Base-by-base conservation (phyloP, 177 flowering plant genomes). In the Telopea speciosissima region DNA sequence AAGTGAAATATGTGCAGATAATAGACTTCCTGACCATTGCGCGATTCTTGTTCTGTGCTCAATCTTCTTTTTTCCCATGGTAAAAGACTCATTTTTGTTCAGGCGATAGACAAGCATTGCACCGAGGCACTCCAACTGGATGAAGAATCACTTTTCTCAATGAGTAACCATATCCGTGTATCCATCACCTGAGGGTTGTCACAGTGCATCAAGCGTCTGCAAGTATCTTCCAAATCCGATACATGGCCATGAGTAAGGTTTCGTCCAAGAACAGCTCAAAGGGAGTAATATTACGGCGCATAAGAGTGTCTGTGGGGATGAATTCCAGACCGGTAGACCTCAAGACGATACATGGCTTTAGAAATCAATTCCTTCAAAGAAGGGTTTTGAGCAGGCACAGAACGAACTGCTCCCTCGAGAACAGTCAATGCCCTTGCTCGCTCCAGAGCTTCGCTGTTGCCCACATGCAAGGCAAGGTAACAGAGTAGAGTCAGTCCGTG, bases 401-500 rank as follows among this genome's bases (percentile, higher is more conserved):
- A 58, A 44, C 83, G 80, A 71, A 72, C 79, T 8, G 79, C 80
- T 7, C 73, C 79, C 69, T 85, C 85, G 0, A 88, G 73, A 12
- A 70, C 76, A 65, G 24, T 82, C 83, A 88, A 68, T 0, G 77
- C 90, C 36, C 83, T 73, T 12, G 80, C 83, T 63, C 80, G 83
- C 40, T 83, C 87, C 62, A 85, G 81, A 22, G 79, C 82, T 73
- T 80, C 74, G 70, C 85, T 84, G 63, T 84, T 76, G 8, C 85
- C 81, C 62, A 79, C 87, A 72, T 83, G 80, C 74, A 81, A 31
- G 2, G 90, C 88, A n/a, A 88, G 81, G 71, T 80, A 80, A 64
- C 84, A 84, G 7, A 88, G 82, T 31, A 86, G 65, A 1, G 70
- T 68, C 5, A 85, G 68, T 24, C 77, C 88, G 28, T 74, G 72